phyloP scores from a whole-genome alignment of 352 stramenopile species.

The Thalassiosira ordinaria region DNA sequence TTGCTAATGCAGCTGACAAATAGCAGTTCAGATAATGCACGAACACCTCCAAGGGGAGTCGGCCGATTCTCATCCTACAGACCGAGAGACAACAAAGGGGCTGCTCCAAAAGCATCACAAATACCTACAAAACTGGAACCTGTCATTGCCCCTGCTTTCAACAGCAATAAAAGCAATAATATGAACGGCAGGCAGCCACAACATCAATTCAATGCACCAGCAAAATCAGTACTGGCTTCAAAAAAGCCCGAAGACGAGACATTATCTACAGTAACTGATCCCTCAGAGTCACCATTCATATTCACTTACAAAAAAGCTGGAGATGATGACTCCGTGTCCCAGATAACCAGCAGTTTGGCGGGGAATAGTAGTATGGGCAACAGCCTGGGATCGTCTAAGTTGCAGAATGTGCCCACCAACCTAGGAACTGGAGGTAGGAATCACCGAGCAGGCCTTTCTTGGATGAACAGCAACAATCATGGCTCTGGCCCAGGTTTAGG shows the following conservation, averaged over 20 bases:
- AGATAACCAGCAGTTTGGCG: conserved; percentile 58
- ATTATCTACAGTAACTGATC: conserved; percentile 47
- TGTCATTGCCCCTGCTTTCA: neutral
- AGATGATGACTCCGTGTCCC: conserved; percentile 60
- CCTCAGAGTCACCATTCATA: conserved; percentile 51
- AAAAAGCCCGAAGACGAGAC: conserved; percentile 35
- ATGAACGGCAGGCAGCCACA: neutral
- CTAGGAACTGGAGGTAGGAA: neutral
- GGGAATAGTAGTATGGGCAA: too few species aligned
- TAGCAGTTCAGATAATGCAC: conserved; percentile 5
- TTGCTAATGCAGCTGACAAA: conserved; percentile 2
- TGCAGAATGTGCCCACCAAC: conserved; percentile 40
- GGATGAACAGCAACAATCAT: conserved; percentile 25
- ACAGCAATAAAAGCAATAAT: neutral
- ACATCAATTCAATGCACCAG: neutral
- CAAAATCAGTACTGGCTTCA: neutral
- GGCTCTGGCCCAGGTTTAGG: neutral
- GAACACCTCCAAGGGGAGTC: conserved; percentile 8
- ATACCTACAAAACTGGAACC: neutral
- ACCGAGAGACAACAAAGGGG: too few species aligned
- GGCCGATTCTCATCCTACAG: conserved; percentile 4
- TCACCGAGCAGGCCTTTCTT: conserved; percentile 25
- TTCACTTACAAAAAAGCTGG: conserved; percentile 48
- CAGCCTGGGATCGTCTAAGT: conserved; percentile 31
- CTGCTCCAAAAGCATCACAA: too few species aligned